Evolutionary conservation across 2,329 filamentous ascomycete species (phyloP), one percentile per base, ranked within the genome.

Genomic region (Fonsecaea nubica): DNA sequence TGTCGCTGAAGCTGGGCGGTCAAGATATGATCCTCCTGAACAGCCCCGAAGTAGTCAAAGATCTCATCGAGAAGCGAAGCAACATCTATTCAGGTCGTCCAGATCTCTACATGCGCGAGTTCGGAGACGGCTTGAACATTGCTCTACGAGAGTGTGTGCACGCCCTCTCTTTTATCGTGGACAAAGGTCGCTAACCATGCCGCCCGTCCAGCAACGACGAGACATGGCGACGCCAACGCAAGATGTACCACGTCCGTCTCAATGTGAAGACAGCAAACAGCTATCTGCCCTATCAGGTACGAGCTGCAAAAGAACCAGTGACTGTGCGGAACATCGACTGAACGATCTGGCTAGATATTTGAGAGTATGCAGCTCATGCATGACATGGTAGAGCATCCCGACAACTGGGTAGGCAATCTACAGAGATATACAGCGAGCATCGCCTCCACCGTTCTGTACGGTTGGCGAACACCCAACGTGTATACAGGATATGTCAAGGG

Each of bases 41-140:
- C 21, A 53, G 15, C 18, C 15, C 42, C 48, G 36, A 53, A 38
- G 58, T 21, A 13, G 58, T 62, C 58, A 62, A 32, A 18, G 58
- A 62, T 38, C 58, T 62, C 35, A 35, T 53, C n/a, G 58, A 62
- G 45, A 62, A 62, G 58, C 40, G 36, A 40, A 54, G 58, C 30
- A 32, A 30, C 48, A 53, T 36, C 42, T 35, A 52, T 53, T 62
- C 58, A 7, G 42, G 30, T n/a, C 25, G 48, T n/a, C 21, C 42
- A 32, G 58, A 62, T 32, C 40, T 62, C 32, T 36, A 50, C 7
- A 13, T 62, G 3, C 58, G 58, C n/a, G 48, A 52, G 3, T 62
- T 53, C 42, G 58, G 58, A n/a, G n/a, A 62, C 25, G 32, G 35
- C 13, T 32, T 62, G 42, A 62, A 62, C 30, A 61, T 61, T 38